These are phyloP conservation scores for Chlamydomonas sphaeroides DNA, from an alignment of 139 green algal species.

Conservation along the genomic window DNA sequence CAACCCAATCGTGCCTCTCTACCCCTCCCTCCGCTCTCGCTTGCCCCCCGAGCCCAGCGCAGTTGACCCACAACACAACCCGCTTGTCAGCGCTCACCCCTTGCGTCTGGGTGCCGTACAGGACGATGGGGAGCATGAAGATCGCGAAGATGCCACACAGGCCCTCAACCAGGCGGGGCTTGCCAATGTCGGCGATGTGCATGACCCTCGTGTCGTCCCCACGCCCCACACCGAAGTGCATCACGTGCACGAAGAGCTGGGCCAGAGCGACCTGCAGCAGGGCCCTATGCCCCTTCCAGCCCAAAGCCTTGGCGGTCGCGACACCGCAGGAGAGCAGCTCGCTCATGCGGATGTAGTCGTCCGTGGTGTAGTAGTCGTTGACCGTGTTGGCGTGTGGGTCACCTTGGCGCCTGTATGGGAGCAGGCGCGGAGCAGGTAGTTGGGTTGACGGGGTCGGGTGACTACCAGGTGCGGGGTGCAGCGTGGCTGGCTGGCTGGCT, in stretches of 20 bases:
- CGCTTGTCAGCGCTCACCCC: neutral
- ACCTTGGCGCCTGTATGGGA: neutral
- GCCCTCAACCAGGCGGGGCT: neutral
- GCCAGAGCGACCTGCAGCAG: neutral
- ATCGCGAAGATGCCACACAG: neutral
- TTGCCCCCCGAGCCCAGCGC: too few relatives aligned
- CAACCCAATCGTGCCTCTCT: too few relatives aligned
- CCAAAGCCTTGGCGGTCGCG: neutral
- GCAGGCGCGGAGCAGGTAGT: neutral
- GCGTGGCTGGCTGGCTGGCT: too few relatives aligned
- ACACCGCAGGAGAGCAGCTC: neutral
- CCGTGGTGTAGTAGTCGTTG: slow-evolving; percentile 10
- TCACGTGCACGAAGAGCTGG: neutral
- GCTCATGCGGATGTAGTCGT: neutral
- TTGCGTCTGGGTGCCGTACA: neutral
- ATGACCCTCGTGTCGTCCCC: neutral
- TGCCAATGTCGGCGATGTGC: neutral
- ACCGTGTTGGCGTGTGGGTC: neutral
- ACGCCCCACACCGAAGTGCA: slow-evolving; percentile 6
- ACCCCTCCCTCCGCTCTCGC: too few relatives aligned
- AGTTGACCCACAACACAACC: too few relatives aligned
- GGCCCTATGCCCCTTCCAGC: neutral
- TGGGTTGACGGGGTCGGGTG: neutral
- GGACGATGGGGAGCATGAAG: neutral
- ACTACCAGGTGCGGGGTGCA: too few relatives aligned